Base-by-base conservation (phyloP, 768 basidiomycete species). In the Naganishia vishniacii region DNA sequence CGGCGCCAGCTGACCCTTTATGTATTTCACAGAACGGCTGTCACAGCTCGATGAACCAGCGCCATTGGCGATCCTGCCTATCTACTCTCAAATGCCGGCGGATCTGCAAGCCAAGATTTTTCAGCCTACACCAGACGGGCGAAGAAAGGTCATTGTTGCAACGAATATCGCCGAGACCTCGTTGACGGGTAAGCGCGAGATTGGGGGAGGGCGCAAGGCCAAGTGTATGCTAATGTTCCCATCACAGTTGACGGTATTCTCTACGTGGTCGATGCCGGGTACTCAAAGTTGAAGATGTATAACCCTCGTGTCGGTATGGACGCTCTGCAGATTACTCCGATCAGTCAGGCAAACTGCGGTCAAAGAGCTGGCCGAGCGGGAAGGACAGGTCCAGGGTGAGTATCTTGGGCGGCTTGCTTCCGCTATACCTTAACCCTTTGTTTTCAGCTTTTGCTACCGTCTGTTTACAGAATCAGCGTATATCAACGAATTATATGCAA, bases 221-320 rank as follows among this genome's bases (percentile, higher is more conserved):
- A 18, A 56, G 69, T 40, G 75, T n/a, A n/a, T n/a, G n/a, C 66
- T 65, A 25, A 37, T 20, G 29, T 23, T n/a, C 23, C 3, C 53
- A 12, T 37, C 49, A 4, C 72, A 89, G 95, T 98, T 67, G 95
- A 99, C 70, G 95, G 95, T 71, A 99, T 99, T 73, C 81, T 95
- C 40, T 99, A 87, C 69, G 95, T 99, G 28, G 89, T 99, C 1
- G 95, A 99, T 75, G 85, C 90, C 0, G 95, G 95, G 0, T 98
- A 91, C 77, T 95, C 90, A 25, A 99, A 98, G 78, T 81, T 99
- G 67, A 97, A 97, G 78, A 94, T 98, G 23, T 98, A 99, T 81
- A 99, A 98, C 74, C 93, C 95, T 16, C 91, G 92, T 77, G 91
- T 98, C 65, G 95, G 95, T 66, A 99, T 99, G 95, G 95, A 98